Base-by-base conservation (phyloP, 2,329 filamentous ascomycete species). In the Ilyonectria destructans region DNA sequence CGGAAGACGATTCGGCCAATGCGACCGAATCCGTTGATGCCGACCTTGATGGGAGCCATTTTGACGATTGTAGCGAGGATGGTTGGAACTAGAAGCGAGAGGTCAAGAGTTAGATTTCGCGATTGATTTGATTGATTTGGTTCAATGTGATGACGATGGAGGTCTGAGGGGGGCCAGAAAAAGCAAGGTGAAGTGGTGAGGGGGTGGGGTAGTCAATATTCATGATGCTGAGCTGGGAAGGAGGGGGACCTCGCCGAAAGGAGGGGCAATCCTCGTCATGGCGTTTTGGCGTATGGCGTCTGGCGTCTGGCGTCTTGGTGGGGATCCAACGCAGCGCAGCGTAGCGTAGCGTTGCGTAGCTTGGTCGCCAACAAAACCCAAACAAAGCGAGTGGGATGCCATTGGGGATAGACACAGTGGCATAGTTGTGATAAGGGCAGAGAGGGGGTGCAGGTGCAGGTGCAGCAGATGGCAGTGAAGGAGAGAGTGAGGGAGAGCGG, bases 1-100 rank as follows among this genome's bases (percentile, higher is more conserved):
- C 96, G 94, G 93, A 98, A 96, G 89, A 98, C 92, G 85, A 99
- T 98, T 85, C 96, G 93, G 82, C 96, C 96, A 87, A 99, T 99
- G 87, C 96, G 95, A 88, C 96, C 96, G 90, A 99, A 99, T 86
- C 96, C 96, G 93, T 98, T 98, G 92, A 97, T 98, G 85, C 95
- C 95, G 83, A 97, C 94, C 91, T 97, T 90, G 83, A 88, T 83
- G 82, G 82, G 80, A 82, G 81, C 78, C 82, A 84, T 84, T 77
- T 73, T 81, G 78, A 69, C 60, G 68, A 68, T 65, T 71, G 58
- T 60, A 56, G 69, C 58, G 58, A 68, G 48, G 33, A 48, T 62
- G 49, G 54, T 61, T 61, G 45, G 62, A 43, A 73, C 68, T 73
- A 45, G 61, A 43, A 35, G 56, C 45, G 10, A 59, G 31, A 46